Base-by-base conservation (phyloP, 2,329 filamentous ascomycete species). In the Trichoderma cornu-damae region DNA sequence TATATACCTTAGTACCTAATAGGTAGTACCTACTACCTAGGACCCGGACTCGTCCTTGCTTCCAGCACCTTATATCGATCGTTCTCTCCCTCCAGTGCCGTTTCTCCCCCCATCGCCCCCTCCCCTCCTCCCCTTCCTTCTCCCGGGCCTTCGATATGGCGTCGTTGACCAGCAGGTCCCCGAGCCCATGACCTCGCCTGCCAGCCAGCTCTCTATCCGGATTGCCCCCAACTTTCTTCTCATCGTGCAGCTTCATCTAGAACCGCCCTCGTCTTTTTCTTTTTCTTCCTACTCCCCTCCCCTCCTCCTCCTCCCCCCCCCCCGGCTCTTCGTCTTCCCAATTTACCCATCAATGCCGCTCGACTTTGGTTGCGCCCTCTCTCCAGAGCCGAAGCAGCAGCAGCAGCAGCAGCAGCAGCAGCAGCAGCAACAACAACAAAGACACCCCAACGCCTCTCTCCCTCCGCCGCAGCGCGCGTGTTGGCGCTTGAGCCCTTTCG, bases 111-210 rank as follows among this genome's bases (percentile, higher is more conserved):
- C n/a, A n/a, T 28, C 20, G 20, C 18, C 30, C 22, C 47, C 30
- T 26, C 18, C 20, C 18, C 40, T 12, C n/a, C 32, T 34, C 20
- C 42, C 42, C 43, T 49, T 40, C 44, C 38, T 38, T 52, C 47
- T 38, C 20, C 28, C 14, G 28, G 30, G 16, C 42, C 47, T 30
- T 49, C 46, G 20, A 34, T 26, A 47, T 43, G 53, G 44, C 53
- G 53, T 57, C 44, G 43, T 30, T 22, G 42, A 56, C 42, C 42
- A 16, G 46, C 32, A 43, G 44, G 42, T 40, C 40, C 43, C 32
- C n/a, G 30, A 38, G 42, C 32, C 52, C 42, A 40, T 55, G 32
- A 44, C 20, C 30, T 28, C 30, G 26, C 30, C 52, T 38, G 52
- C 22, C 32, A 53, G 49, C n/a, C 4, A 2, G 11, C 20, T 40